phyloP scores from a whole-genome alignment of 441 rosid genomes.

The Populus hybrid region DNA sequence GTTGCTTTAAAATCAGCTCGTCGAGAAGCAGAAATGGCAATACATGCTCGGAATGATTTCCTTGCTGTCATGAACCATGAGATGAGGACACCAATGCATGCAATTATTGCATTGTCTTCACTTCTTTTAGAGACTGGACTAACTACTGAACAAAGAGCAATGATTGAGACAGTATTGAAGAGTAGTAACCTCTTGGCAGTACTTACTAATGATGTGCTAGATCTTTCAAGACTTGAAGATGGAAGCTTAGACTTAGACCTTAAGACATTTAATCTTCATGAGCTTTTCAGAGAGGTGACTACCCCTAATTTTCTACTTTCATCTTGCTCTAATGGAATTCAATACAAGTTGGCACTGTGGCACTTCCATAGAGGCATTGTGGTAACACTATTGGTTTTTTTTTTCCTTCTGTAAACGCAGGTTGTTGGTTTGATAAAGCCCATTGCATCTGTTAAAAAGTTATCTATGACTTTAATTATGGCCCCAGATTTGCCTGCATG shows the following conservation, averaged over 20 bases:
- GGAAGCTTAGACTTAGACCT: conserved; percentile 70
- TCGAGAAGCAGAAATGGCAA: conserved; percentile 81
- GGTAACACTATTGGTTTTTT: not conserved
- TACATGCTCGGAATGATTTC: conserved; percentile 89
- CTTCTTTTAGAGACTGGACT: conserved; percentile 82
- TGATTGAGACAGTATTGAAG: conserved; percentile 82
- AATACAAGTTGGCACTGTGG: conserved; percentile 1
- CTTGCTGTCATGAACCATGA: conserved; percentile 97
- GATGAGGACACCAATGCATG: conserved; percentile 93
- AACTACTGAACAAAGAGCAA: conserved; percentile 71
- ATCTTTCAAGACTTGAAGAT: conserved; percentile 89
- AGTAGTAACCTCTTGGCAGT: conserved; percentile 85
- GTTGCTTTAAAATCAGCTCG: conserved; percentile 74
- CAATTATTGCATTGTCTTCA: conserved; percentile 82
- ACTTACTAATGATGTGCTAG: conserved; percentile 81
- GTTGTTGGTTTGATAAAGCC: conserved; percentile 75
- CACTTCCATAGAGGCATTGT: not conserved
- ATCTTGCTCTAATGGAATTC: not conserved
- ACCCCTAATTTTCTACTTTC: not conserved
- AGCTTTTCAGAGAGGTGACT: conserved; percentile 66
- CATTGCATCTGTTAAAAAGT: conserved; percentile 70
- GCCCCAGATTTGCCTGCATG: conserved; percentile 71
- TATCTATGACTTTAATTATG: conserved; percentile 53
- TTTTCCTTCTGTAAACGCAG: conserved; percentile 30
- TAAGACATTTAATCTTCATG: conserved; percentile 62